These are phyloP conservation scores for Epichloe gansuensis DNA, from an alignment of 2,329 filamentous ascomycete species.

Conservation along the genomic window DNA sequence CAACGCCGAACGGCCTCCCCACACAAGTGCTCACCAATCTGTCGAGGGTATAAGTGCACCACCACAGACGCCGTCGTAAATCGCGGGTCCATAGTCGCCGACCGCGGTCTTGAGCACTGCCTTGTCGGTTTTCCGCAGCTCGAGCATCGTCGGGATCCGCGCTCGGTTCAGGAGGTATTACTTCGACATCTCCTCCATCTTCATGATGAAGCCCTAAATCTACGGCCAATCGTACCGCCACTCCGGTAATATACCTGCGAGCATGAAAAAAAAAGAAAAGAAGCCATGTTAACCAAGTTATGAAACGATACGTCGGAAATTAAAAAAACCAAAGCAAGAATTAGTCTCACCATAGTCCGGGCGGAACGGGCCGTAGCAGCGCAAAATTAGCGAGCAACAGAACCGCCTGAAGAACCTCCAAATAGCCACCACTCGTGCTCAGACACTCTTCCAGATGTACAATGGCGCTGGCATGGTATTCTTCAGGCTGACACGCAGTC, in stretches of 20 bases:
- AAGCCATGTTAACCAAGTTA: not conserved
- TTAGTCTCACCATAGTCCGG: slow-evolving; percentile 63
- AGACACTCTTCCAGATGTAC: slow-evolving; percentile 82
- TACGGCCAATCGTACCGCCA: slow-evolving; percentile 78
- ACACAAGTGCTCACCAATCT: slow-evolving; percentile 91
- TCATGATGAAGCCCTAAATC: slow-evolving; percentile 90
- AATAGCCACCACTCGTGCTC: slow-evolving; percentile 69
- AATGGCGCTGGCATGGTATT: slow-evolving; percentile 92
- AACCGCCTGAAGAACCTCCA: slow-evolving; percentile 91
- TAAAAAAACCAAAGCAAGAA: not conserved
- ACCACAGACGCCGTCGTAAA: slow-evolving; percentile 78
- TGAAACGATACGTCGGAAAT: too few species aligned
- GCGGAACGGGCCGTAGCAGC: slow-evolving; percentile 77
- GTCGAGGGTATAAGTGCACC: slow-evolving; percentile 93
- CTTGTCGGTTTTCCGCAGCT: slow-evolving; percentile 7
- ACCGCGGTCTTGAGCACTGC: slow-evolving; percentile 38
- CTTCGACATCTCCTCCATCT: slow-evolving; percentile 56
- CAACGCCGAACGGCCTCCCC: slow-evolving; percentile 83
- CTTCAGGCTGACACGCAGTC: slow-evolving; percentile 63
- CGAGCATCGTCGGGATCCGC: slow-evolving; percentile 18
- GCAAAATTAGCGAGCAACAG: slow-evolving; percentile 84
- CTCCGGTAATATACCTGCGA: slow-evolving; percentile 73
- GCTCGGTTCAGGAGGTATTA: slow-evolving; percentile 36
- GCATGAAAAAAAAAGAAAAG: not conserved
- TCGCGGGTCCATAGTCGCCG: slow-evolving; percentile 76